Base-by-base conservation (phyloP, 1,284 basidiomycete genomes). In the Cutaneotrichosporon daszewskae region DNA sequence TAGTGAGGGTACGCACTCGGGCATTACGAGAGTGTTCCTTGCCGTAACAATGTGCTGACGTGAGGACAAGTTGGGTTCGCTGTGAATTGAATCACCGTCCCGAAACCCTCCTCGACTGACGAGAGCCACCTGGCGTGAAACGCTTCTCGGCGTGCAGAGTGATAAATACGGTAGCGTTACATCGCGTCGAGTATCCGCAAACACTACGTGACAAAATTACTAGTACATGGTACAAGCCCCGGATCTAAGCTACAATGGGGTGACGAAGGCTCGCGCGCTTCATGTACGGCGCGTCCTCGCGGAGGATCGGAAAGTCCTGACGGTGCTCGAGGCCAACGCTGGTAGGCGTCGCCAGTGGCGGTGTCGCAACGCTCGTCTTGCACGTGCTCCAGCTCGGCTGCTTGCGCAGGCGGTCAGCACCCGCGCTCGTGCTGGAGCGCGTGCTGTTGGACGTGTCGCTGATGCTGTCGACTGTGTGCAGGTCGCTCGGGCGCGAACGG, bases 361-460 rank as follows among this genome's bases (percentile, higher is more conserved):
- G 29, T 14, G 31, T 40, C 17, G 32, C 44, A 1, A 37, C 28
- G n/a, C 37, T 35, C n/a, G 49, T 51, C 45, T 45, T 48, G 40
- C 40, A 45, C 11, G 50, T 52, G 32, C 40, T 40, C 50, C 50
- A 52, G 18, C 40, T 43, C 4, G 42, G 49, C 29, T 43, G 37
- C 39, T 48, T 52, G 40, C 33, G 46, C 20, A 52, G 32, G 11
- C 17, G 37, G 22, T 28, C 23, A 12, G 16, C 9, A 14, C 24
- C 27, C 14, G 27, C 6, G 5, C 6, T 17, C 5, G 31, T n/a
- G 3, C 32, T 29, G 12, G 32, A 32, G 17, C 32, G 26, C 18
- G 14, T 25, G 17, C 37, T 35, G 22, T 28, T 22, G n/a, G 45
- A 43, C 34, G 36, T 32, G 25, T 52, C 45, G 40, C 35, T 38